Evolutionary conservation across 2,329 filamentous ascomycete species (phyloP), one percentile per base, ranked within the genome.

Genomic region (Thelonectria rubi): DNA sequence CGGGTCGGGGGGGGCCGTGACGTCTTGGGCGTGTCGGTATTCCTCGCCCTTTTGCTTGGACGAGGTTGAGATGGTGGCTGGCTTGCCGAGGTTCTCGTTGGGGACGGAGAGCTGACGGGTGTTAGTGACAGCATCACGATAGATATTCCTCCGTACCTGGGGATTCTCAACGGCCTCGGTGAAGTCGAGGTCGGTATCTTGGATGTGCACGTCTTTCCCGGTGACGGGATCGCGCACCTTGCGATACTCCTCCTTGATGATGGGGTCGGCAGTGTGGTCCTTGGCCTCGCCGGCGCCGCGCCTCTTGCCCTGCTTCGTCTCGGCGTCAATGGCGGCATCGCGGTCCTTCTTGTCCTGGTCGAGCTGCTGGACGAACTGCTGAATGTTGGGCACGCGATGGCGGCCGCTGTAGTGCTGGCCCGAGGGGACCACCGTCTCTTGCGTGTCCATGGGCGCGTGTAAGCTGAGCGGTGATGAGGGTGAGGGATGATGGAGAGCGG

Each of bases 1-100:
- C 0, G 94, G 94, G 67, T 96, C 94, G 1, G 94, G 94, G 2
- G 94, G 94, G 0, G 94, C 92, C 0, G 93, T 97, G 59, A 97
- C 83, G 77, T 98, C 94, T 78, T 97, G 94, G 10, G 88, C 91
- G 59, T 90, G 74, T 65, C 91, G 91, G 77, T 98, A 97, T 65
- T 97, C 91, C 62, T 90, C 85, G 26, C 89, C 87, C 0, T 88
- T 88, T 74, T 96, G 92, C 1, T 83, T 82, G 0, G 89, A 77
- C 1, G 91, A 86, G 1, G 92, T 92, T 72, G 91, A 87, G 37
- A 93, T 83, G 0, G 91, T 84, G 69, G 92, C 91, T 3, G 86
- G 81, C 74, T 91, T 94, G 65, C 88, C 86, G 2, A 98, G 79
- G 71, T 97, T 97, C 43, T 92, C 91, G 76, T 97, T 98, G 17